Conservation (phyloP, 192 early-diverging fungal genomes). For the Coemansia sp. region DNA sequence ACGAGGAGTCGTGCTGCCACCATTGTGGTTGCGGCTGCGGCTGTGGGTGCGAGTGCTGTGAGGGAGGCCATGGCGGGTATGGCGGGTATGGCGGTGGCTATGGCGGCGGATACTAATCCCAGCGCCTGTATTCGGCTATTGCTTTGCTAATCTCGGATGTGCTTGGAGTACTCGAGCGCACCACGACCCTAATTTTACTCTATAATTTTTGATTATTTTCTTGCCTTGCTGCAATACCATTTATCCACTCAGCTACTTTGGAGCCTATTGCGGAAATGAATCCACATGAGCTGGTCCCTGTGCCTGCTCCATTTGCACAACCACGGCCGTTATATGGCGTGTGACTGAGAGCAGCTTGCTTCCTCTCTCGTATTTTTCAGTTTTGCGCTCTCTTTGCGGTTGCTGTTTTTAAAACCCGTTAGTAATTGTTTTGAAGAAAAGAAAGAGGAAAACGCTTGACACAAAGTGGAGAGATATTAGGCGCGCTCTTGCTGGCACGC, state of each 20-base stretch:
- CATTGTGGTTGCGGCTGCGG: conserved; percentile 11
- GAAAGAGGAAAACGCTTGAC: neutral
- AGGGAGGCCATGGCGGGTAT: neutral
- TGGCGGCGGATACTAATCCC: conserved; percentile 15
- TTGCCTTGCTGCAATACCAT: too few relatives aligned
- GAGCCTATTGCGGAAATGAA: too few relatives aligned
- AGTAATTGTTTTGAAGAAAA: neutral
- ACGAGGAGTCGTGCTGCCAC: conserved; percentile 28
- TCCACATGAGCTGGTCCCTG: too few relatives aligned
- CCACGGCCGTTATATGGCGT: too few relatives aligned
- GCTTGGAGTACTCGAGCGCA: neutral
- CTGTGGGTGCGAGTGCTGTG: conserved; percentile 13
- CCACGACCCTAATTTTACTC: too few relatives aligned
- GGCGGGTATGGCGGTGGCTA: conserved; percentile 11
- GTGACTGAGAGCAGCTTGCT: too few relatives aligned
- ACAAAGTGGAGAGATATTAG: neutral
- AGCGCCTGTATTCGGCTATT: too few relatives aligned
- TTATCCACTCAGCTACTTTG: neutral
- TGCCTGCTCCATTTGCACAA: too few relatives aligned
- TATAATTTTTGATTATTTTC: too few relatives aligned
- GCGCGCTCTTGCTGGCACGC: conserved; percentile 1
- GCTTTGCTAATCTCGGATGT: neutral
- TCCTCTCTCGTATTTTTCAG: too few relatives aligned
- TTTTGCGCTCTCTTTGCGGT: too few relatives aligned
- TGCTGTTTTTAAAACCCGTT: neutral